Conservation (phyloP, 2,329 filamentous ascomycete genomes). For the Bertia moriformis region DNA sequence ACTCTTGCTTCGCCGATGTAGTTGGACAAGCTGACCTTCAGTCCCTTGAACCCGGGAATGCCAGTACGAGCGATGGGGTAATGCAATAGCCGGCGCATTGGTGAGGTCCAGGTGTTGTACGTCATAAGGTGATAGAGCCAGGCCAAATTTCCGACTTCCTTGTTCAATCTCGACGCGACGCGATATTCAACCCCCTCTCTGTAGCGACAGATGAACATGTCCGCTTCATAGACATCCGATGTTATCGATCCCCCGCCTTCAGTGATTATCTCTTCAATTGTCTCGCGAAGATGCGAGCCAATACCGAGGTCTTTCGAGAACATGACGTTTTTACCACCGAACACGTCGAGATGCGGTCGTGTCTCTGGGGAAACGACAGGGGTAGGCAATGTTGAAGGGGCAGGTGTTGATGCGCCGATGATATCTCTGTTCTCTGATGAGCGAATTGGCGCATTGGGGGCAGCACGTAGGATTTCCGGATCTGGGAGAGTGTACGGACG, state of each 20-base stretch:
- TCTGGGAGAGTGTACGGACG: slow-evolving; percentile 73
- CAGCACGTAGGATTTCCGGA: slow-evolving; percentile 61
- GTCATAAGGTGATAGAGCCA: slow-evolving; percentile 92
- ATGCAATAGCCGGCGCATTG: slow-evolving; percentile 68
- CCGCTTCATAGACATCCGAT: slow-evolving; percentile 49
- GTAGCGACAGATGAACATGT: slow-evolving; percentile 78
- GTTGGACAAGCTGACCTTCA: slow-evolving; percentile 82
- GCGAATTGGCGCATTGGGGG: slow-evolving; percentile 37
- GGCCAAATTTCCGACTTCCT: slow-evolving; percentile 78
- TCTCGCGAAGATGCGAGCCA: slow-evolving; percentile 46
- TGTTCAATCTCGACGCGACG: slow-evolving; percentile 59
- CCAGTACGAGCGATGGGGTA: slow-evolving; percentile 71
- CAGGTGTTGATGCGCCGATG: slow-evolving; percentile 46
- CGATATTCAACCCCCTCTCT: slow-evolving; percentile 70
- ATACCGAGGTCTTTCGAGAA: slow-evolving; percentile 64
- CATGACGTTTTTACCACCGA: slow-evolving; percentile 64
- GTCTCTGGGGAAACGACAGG: slow-evolving; percentile 12
- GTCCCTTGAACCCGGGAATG: slow-evolving; percentile 62
- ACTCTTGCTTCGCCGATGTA: slow-evolving; percentile 88
- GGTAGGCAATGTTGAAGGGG: slow-evolving; percentile 25
- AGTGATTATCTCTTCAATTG: slow-evolving; percentile 57
- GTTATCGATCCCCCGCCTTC: slow-evolving; percentile 60
- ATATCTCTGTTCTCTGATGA: slow-evolving; percentile 46
- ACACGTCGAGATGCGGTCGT: slow-evolving; percentile 33
- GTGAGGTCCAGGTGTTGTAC: slow-evolving; percentile 76